Evolutionary conservation across 1,284 basidiomycete species (phyloP).

Genomic region (Cronartium ribicola): DNA sequence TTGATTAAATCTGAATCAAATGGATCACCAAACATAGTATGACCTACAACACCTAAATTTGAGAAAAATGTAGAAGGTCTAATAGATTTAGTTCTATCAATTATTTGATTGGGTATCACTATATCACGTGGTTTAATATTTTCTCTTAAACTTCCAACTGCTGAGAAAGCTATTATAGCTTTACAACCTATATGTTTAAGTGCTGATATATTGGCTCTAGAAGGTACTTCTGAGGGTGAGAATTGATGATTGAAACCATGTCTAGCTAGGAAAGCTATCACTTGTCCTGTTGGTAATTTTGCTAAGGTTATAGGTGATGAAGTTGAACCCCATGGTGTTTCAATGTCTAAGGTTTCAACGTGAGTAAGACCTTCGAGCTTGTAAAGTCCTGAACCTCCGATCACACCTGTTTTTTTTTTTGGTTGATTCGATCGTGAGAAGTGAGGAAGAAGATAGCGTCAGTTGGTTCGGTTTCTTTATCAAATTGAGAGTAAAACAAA

Average conservation of each 20-base stretch:
- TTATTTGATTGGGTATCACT: constrained; percentile 83
- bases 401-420: constrained; percentile 44
- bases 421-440: too few relatives aligned
- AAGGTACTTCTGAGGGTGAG: constrained; percentile 71
- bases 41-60: constrained; percentile 73
- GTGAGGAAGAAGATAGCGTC: too few relatives aligned
- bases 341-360: constrained; percentile 59
- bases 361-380: constrained; percentile 80
- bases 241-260: constrained; percentile 74
- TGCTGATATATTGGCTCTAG: constrained; percentile 89
- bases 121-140: constrained; percentile 76
- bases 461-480: too few relatives aligned
- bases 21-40: constrained; percentile 83
- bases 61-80: constrained; percentile 77
- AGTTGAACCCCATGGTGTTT: constrained; percentile 84
- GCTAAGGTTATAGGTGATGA: constrained; percentile 87
- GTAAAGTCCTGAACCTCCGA: constrained; percentile 58
- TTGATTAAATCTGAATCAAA: constrained; percentile 62
- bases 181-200: constrained; percentile 86
- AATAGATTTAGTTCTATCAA: constrained; percentile 91
- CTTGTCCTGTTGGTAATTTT: constrained; percentile 68
- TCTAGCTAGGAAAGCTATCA: constrained; percentile 84
- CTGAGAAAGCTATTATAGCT: constrained; percentile 86
- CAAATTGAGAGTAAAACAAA: background rate
- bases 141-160: constrained; percentile 91